Percentiles rank a stretch among this genome's conserved stretches.
Conservation (phyloP, 768 basidiomycete species). For the Rubroboletus satanas region DNA sequence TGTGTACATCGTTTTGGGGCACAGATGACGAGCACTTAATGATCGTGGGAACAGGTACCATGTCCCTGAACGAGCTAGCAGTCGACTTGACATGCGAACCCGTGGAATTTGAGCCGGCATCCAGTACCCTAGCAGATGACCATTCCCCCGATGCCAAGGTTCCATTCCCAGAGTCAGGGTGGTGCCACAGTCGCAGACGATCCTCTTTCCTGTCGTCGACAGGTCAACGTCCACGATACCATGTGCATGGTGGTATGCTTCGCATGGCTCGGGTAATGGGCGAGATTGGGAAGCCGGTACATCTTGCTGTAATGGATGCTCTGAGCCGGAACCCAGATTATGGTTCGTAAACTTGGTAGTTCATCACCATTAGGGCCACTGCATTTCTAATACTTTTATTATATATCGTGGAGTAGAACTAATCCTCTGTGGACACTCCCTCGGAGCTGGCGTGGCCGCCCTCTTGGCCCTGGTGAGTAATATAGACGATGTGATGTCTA, state of each 20-base stretch:
- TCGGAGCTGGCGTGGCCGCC: conserved; percentile 78
- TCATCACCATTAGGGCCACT: not conserved
- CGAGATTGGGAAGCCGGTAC: conserved; percentile 68
- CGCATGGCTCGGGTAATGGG: conserved; percentile 81
- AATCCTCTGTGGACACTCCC: conserved; percentile 77
- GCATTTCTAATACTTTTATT: conserved; percentile 1
- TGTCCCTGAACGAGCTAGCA: conserved; percentile 84
- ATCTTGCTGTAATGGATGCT: conserved; percentile 68
- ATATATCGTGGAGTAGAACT: conserved; percentile 44
- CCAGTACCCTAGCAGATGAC: conserved; percentile 29
- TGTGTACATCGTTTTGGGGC: conserved; percentile 20
- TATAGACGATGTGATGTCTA: not conserved
- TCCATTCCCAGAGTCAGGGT: conserved; percentile 33
- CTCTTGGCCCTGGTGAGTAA: conserved; percentile 64
- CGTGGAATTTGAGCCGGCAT: conserved; percentile 58
- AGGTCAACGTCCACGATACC: conserved; percentile 37
- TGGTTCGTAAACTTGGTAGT: conserved; percentile 43
- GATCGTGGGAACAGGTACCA: conserved; percentile 50
- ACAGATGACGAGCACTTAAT: conserved; percentile 1
- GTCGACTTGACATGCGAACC: conserved; percentile 82
- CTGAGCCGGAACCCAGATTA: conserved; percentile 66
- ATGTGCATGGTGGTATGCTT: conserved; percentile 80
- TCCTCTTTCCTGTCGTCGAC: conserved; percentile 22
- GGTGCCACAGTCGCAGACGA: conserved; percentile 22
- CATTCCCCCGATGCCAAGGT: conserved; percentile 32